phyloP scores from a whole-genome alignment of 495 filamentous ascomycete species.

The Hypoxylon cercidicola region DNA sequence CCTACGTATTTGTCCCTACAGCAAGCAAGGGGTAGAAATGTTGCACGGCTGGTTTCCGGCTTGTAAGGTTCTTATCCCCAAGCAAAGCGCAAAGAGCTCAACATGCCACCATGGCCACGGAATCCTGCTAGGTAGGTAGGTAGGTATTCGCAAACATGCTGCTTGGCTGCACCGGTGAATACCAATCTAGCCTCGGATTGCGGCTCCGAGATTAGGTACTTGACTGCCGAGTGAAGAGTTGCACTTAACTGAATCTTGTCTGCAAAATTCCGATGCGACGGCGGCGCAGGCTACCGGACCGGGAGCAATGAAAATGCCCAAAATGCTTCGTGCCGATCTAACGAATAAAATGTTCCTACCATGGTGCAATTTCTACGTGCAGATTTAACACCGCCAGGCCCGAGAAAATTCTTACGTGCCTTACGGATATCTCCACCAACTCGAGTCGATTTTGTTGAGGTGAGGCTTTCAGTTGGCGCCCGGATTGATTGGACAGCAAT shows the following conservation, averaged over 20 bases:
- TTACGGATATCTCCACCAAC: slow-evolving; percentile 12
- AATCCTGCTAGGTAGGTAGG: too few species aligned
- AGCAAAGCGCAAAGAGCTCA: too few species aligned
- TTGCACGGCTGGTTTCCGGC: background rate
- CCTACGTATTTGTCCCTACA: background rate
- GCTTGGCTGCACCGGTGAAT: background rate
- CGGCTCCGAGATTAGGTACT: slow-evolving; percentile 25
- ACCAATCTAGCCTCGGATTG: slow-evolving; percentile 19
- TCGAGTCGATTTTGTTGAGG: slow-evolving; percentile 30
- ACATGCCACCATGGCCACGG: slow-evolving; percentile 1
- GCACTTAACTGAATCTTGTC: slow-evolving; percentile 15
- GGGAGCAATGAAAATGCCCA: slow-evolving; percentile 12
- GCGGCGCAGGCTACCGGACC: slow-evolving; percentile 6
- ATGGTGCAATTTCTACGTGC: slow-evolving; percentile 7
- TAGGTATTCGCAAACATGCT: slow-evolving; percentile 13
- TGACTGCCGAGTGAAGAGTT: slow-evolving; percentile 7
- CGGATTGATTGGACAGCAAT: slow-evolving; percentile 33
- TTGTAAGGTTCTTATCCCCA: background rate
- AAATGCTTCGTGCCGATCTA: background rate
- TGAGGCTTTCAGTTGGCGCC: slow-evolving; percentile 27
- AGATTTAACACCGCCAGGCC: slow-evolving; percentile 12
- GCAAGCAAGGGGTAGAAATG: background rate
- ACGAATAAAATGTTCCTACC: slow-evolving; percentile 16
- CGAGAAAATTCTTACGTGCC: slow-evolving; percentile 12
- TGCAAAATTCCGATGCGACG: slow-evolving; percentile 25